Percentiles rank a stretch among this genome's conserved stretches.
Evolutionary conservation across 495 filamentous ascomycete genomes (phyloP).

Genomic region (Penicillium longicatenatum): DNA sequence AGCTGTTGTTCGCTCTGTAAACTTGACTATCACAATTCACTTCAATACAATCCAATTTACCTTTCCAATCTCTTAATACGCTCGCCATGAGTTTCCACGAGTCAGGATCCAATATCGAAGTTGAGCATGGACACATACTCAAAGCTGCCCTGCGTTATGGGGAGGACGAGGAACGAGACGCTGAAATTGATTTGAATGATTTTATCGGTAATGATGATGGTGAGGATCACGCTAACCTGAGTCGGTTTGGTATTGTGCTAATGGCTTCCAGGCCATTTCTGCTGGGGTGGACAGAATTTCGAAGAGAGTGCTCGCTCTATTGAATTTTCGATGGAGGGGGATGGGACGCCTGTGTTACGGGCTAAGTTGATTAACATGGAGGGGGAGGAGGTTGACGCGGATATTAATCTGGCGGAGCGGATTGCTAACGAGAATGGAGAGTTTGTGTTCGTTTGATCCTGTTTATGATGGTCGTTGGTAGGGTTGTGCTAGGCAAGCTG

Average conservation of each 20-base stretch:
- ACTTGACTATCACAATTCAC: too few species aligned
- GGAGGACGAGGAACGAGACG: constrained; percentile 33
- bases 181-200: constrained; percentile 42
- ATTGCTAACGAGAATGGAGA: constrained; percentile 41
- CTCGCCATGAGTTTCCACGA: constrained; percentile 48
- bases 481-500: too few species aligned
- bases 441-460: constrained; percentile 23
- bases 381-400: constrained; percentile 23
- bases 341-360: constrained; percentile 40
- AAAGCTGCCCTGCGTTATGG: constrained; percentile 30
- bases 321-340: constrained; percentile 43
- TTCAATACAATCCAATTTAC: background rate
- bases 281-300: constrained; percentile 49
- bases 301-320: constrained; percentile 39
- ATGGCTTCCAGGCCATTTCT: constrained; percentile 38
- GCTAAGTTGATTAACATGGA: constrained; percentile 30
- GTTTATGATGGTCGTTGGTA: too few species aligned
- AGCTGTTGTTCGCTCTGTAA: background rate
- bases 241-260: background rate
- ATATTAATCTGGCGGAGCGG: constrained; percentile 48
- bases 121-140: constrained; percentile 47
- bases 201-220: constrained; percentile 50
- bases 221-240: constrained; percentile 18
- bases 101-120: constrained; percentile 35
- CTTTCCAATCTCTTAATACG: too few species aligned